These are phyloP conservation scores for Phytophthora colocasiae DNA, from an alignment of 352 stramenopile genomes.

Conservation along the genomic window DNA sequence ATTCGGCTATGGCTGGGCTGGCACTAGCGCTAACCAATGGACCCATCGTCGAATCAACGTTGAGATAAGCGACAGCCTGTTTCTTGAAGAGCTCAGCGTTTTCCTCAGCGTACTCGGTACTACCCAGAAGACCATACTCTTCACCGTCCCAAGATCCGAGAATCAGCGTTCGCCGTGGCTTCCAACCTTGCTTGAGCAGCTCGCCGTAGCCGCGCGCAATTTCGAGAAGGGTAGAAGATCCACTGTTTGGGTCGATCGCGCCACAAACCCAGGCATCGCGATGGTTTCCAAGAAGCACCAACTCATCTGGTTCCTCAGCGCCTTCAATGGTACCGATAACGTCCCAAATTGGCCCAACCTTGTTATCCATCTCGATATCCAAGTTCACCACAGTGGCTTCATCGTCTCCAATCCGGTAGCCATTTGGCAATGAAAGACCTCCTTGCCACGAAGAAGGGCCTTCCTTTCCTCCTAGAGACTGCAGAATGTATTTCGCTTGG, in stretches of 20 bases:
- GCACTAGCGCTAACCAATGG: constrained; percentile 57
- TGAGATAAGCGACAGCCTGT: constrained; percentile 84
- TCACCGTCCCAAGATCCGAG: constrained; percentile 73
- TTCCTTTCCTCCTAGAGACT: constrained; percentile 58
- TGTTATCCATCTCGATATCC: constrained; percentile 79
- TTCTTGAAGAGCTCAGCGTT: constrained; percentile 56
- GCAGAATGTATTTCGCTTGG: constrained; percentile 77
- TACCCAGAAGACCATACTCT: constrained; percentile 72
- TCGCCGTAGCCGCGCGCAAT: constrained; percentile 59
- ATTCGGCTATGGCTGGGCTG: constrained; percentile 73
- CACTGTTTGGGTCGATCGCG: constrained; percentile 28
- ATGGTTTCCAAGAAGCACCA: constrained; percentile 77
- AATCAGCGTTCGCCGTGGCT: constrained; percentile 64
- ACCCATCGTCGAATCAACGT: constrained; percentile 85
- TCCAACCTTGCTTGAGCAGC: constrained; percentile 62
- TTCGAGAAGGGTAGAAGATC: constrained; percentile 65
- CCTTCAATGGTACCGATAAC: constrained; percentile 69
- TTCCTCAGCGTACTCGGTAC: constrained; percentile 86
- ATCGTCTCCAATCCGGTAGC: constrained; percentile 77
- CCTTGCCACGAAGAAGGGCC: constrained; percentile 66
- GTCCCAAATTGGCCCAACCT: constrained; percentile 49
- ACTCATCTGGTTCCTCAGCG: constrained; percentile 45
- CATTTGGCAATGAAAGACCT: constrained; percentile 52
- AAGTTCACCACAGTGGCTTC: constrained; percentile 61
- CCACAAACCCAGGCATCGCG: constrained; percentile 72